Percentiles rank a stretch among this genome's conserved stretches.
Conservation (phyloP, 1,139 yeast species). For the Candida sp. region DNA sequence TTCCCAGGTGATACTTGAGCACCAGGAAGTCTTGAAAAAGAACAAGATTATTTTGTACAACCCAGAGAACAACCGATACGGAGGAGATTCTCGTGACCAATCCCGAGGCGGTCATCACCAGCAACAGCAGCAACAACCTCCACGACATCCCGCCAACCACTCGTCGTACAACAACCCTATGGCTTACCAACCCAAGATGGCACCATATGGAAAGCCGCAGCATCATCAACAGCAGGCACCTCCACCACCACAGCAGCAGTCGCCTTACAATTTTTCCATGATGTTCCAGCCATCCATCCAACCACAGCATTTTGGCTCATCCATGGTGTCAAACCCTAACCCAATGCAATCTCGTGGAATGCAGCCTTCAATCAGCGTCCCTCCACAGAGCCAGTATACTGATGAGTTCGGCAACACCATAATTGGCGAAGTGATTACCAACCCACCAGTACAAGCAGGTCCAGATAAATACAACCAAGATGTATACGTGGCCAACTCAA, state of each 20-base stretch:
- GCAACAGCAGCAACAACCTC: slow-evolving; percentile 9
- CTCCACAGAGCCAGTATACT: slow-evolving; percentile 41
- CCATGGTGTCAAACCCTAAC: slow-evolving; percentile 3
- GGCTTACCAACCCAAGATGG: slow-evolving; percentile 6
- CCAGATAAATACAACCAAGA: slow-evolving; percentile 66
- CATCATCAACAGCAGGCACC: slow-evolving; percentile 14
- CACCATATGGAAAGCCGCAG: slow-evolving; percentile 5
- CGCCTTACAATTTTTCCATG: slow-evolving; percentile 43
- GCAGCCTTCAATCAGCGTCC: slow-evolving; percentile 17
- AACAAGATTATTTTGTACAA: slow-evolving; percentile 63
- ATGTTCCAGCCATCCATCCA: slow-evolving; percentile 48
- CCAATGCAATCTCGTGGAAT: slow-evolving; percentile 1
- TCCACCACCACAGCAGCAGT: slow-evolving; percentile 16
- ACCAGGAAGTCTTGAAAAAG: slow-evolving; percentile 54
- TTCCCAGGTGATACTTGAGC: slow-evolving; percentile 67
- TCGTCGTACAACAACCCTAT: slow-evolving; percentile 11
- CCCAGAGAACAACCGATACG: slow-evolving; percentile 54
- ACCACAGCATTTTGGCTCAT: slow-evolving; percentile 30
- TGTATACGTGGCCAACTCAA: slow-evolving; percentile 74
- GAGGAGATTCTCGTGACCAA: slow-evolving; percentile 6
- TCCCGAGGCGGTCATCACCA: slow-evolving; percentile 8
- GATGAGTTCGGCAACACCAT: slow-evolving; percentile 52
- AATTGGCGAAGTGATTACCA: slow-evolving; percentile 49
- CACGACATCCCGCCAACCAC: slow-evolving; percentile 15
- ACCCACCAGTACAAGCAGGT: slow-evolving; percentile 42